phyloP scores from a whole-genome alignment of 2,329 filamentous ascomycete species.

The Fusarium napiforme region DNA sequence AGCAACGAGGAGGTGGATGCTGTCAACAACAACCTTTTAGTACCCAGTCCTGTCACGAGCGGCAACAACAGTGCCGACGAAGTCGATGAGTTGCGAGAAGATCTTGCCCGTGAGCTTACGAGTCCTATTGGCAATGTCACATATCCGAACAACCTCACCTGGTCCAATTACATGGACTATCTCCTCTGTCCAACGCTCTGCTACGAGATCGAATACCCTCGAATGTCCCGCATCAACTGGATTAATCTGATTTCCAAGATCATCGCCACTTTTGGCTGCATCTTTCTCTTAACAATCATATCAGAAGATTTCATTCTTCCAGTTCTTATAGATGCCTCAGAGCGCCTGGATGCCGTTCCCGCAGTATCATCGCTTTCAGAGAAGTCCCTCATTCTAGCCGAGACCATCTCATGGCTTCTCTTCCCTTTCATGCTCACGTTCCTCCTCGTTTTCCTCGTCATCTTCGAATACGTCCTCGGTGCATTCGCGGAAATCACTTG shows the following conservation, averaged over 20 bases:
- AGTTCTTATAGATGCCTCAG: slow-evolving; percentile 78
- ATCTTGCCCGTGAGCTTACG: slow-evolving; percentile 89
- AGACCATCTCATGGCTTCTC: slow-evolving; percentile 89
- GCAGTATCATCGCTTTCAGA: slow-evolving; percentile 65
- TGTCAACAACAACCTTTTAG: background rate
- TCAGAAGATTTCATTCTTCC: slow-evolving; percentile 97
- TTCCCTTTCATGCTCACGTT: slow-evolving; percentile 99
- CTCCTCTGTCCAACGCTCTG: slow-evolving; percentile 94
- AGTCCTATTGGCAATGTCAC: slow-evolving; percentile 90
- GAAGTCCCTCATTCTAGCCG: slow-evolving; percentile 80
- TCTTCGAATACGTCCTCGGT: slow-evolving; percentile 96
- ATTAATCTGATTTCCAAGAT: slow-evolving; percentile 85
- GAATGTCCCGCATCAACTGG: slow-evolving; percentile 80
- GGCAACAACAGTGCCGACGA: slow-evolving; percentile 54
- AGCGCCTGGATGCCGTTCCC: slow-evolving; percentile 59
- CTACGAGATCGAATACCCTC: slow-evolving; percentile 97
- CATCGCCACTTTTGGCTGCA: slow-evolving; percentile 91
- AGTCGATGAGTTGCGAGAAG: slow-evolving; percentile 79
- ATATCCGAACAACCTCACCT: slow-evolving; percentile 88
- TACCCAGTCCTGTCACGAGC: slow-evolving; percentile 33
- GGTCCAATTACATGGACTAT: slow-evolving; percentile 85
- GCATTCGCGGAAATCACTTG: slow-evolving; percentile 94
- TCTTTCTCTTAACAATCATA: slow-evolving; percentile 90
- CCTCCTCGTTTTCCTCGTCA: slow-evolving; percentile 94
- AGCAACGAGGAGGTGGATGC: slow-evolving; percentile 45